Percentiles rank a stretch among this genome's conserved stretches.
Conservation (phyloP, 345 rosid genomes). For the Citrus sinensis region DVS_A1.0 CM039169.1:29245001-29245500, state of each 20-base stretch:
- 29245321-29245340: conserved; percentile 70
- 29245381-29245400: conserved; percentile 70
- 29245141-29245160: conserved; percentile 55
- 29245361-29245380: conserved; percentile 74
- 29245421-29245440: conserved; percentile 67
- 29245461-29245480: conserved; percentile 60
- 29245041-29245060: conserved; percentile 66
- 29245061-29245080: conserved; percentile 63
- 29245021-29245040: conserved; percentile 52
- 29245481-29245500: conserved; percentile 66
- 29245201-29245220: conserved; percentile 46
- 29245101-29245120: conserved; percentile 52
- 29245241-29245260: conserved; percentile 51
- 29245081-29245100: conserved; percentile 50
- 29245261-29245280: conserved; percentile 59
- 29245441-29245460: conserved; percentile 66
- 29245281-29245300: conserved; percentile 45
- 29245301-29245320: conserved; percentile 61
- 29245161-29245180: conserved; percentile 68
- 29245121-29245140: conserved; percentile 52
- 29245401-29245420: conserved; percentile 83
- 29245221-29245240: conserved; percentile 54
- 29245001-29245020: conserved; percentile 37
- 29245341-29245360: conserved; percentile 60
- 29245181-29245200: conserved; percentile 75